phyloP scores from a whole-genome alignment of 208 protist species.

The Novymonas esmeraldas region DNA sequence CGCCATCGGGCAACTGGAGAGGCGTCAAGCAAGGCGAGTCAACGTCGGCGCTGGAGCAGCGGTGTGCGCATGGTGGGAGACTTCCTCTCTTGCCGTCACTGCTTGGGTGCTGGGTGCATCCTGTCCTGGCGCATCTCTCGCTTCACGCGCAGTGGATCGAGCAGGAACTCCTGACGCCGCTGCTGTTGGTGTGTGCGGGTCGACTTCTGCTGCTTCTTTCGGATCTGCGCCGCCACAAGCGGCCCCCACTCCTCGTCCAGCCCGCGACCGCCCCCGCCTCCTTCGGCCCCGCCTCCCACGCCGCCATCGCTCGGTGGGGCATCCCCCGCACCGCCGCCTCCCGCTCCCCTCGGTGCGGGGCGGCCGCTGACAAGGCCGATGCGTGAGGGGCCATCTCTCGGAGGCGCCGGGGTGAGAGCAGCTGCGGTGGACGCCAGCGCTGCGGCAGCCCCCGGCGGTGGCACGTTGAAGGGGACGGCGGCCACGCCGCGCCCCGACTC shows the following conservation, averaged over 20 bases:
- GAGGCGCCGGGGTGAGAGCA: conserved; percentile 2
- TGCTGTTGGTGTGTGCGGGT: conserved; percentile 51
- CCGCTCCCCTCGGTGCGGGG: neutral
- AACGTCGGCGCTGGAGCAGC: too few relatives aligned
- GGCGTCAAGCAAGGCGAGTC: too few relatives aligned
- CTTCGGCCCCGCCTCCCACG: neutral
- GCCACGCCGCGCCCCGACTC: conserved; percentile 12
- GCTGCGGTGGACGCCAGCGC: too few relatives aligned
- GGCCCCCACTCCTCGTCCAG: conserved; percentile 59
- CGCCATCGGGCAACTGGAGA: too few relatives aligned
- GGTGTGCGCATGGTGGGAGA: too few relatives aligned
- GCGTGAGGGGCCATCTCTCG: neutral
- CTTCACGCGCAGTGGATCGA: conserved; percentile 72
- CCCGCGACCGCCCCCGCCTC: neutral
- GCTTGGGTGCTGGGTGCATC: conserved; percentile 11
- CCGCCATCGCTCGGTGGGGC: neutral
- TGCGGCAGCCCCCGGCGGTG: neutral
- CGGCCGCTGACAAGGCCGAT: neutral
- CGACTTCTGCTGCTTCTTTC: conserved; percentile 79
- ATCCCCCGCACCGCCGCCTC: neutral
- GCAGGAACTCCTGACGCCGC: conserved; percentile 63
- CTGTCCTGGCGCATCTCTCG: conserved; percentile 26
- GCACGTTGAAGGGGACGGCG: conserved; percentile 22
- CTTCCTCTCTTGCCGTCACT: too few relatives aligned
- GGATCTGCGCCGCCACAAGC: conserved; percentile 55